Base-by-base conservation (phyloP, 2,329 filamentous ascomycete genomes). In the Talaromyces rugulosus region DNA sequence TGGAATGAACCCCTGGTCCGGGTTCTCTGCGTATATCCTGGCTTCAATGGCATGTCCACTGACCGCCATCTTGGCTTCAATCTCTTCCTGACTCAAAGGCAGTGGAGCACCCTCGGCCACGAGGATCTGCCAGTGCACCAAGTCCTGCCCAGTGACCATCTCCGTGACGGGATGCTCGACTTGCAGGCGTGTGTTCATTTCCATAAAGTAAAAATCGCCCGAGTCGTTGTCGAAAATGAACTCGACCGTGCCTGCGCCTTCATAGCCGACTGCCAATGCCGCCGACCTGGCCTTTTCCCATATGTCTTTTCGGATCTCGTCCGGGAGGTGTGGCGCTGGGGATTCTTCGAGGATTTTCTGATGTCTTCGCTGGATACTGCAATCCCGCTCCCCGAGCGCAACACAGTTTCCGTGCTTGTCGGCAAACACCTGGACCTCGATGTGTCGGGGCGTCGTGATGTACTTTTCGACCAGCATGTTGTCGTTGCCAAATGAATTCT, bases 111-210 rank as follows among this genome's bases (percentile, higher is more conserved):
- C 89, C 69, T 89, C 86, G 54, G 94, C 91, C 51, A 98, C 89
- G 69, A 89, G 80, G 71, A 99, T 91, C 77, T 99, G 95, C 95
- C 95, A 99, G 72, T 94, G 89, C 4, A 99, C 95, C 40, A 99
- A 79, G 70, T 93, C 90, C 56, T 91, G 83, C 0, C 85, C 87
- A 9, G 88, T 91, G 2, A 90, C 87, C 82, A 89, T 87, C 72
- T 93, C 90, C 0, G 88, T 98, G 23, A 98, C 95, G 0, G 95
- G 95, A 71, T 99, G 95, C 78, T 99, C 95, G 56, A 99, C 95
- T 76, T 99, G 95, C 23, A 99, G 81, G 58, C 95, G 85, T 0
- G 95, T 88, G 71, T 88, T 88, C 86, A 88, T 89, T 68, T 89
- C 86, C 86, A 88, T 88, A 76, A 89, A 88, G 75, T 86, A 89